A percentile compares a stretch with the other conserved stretches of the same genome.
phyloP scores from a whole-genome alignment of 495 filamentous ascomycete genomes.

The Aspergillus bertholletiae region DNA sequence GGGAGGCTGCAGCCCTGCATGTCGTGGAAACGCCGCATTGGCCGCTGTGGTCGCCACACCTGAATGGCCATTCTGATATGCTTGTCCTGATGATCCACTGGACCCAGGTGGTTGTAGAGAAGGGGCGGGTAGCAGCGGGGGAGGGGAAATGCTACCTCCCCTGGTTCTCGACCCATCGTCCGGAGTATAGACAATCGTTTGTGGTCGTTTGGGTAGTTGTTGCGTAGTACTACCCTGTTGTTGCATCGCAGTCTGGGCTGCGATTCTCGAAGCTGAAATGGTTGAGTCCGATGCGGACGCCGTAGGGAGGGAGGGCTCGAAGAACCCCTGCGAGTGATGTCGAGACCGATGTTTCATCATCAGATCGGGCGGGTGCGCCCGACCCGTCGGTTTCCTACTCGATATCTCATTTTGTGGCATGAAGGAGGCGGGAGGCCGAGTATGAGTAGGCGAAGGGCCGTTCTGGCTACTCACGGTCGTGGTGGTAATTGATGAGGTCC shows the following conservation, averaged over 20 bases:
- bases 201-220: constrained; percentile 65
- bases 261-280: constrained; percentile 78
- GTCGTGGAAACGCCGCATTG: constrained; percentile 79
- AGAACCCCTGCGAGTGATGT: constrained; percentile 81
- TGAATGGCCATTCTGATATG: constrained; percentile 60
- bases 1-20: constrained; percentile 54
- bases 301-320: constrained; percentile 81
- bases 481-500: constrained; percentile 26
- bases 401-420: constrained; percentile 42
- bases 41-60: constrained; percentile 79
- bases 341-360: constrained; percentile 43
- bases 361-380: constrained; percentile 34
- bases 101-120: constrained; percentile 54
- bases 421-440: constrained; percentile 28
- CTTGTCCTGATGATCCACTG: constrained; percentile 45
- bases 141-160: constrained; percentile 42
- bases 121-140: constrained; percentile 53
- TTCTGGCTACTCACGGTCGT: constrained; percentile 25
- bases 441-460: constrained; percentile 24
- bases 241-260: constrained; percentile 83
- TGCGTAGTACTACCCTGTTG: constrained; percentile 18
- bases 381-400: constrained; percentile 37
- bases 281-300: constrained; percentile 51
- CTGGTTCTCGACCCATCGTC: constrained; percentile 30
- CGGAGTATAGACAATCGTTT: constrained; percentile 53